These are phyloP conservation scores for Niebla homalea DNA, from an alignment of 495 filamentous ascomycete species.

Conservation along the genomic window DNA sequence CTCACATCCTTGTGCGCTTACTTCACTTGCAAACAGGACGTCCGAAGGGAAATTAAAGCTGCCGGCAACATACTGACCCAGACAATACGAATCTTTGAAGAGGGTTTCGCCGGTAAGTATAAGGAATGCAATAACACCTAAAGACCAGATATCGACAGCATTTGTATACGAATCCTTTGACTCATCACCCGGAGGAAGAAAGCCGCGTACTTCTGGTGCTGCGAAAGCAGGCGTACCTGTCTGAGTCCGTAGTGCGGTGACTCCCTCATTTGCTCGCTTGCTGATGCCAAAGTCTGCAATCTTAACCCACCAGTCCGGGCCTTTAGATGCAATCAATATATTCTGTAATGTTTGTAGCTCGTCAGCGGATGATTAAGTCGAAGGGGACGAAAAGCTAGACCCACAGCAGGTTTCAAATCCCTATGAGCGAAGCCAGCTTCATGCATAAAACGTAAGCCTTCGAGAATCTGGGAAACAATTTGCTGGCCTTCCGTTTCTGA, in stretches of 20 bases:
- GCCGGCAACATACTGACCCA: neutral
- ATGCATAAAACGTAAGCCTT: constrained; percentile 35
- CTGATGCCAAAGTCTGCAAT: constrained; percentile 38
- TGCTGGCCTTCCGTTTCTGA: constrained; percentile 25
- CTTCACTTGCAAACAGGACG: no score
- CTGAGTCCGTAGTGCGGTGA: constrained; percentile 15
- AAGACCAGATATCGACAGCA: constrained; percentile 5
- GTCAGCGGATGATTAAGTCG: neutral
- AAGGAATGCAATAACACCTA: neutral
- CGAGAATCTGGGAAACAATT: constrained; percentile 30
- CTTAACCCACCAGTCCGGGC: constrained; percentile 26
- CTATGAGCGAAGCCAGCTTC: constrained; percentile 33
- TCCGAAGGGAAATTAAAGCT: neutral
- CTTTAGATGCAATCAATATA: constrained; percentile 10
- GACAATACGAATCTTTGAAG: neutral
- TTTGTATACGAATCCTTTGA: neutral
- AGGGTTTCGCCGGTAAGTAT: neutral
- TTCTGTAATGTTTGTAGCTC: constrained; percentile 10
- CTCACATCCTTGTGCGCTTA: no score
- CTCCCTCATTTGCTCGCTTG: constrained; percentile 17
- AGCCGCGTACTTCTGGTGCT: constrained; percentile 20
- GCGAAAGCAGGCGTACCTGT: constrained; percentile 23
- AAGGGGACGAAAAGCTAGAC: neutral
- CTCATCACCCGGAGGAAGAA: neutral
- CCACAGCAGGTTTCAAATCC: constrained; percentile 33